These are phyloP conservation scores for Gymnopilus dilepis DNA, from an alignment of 768 basidiomycete genomes.

Conservation along the genomic window DNA sequence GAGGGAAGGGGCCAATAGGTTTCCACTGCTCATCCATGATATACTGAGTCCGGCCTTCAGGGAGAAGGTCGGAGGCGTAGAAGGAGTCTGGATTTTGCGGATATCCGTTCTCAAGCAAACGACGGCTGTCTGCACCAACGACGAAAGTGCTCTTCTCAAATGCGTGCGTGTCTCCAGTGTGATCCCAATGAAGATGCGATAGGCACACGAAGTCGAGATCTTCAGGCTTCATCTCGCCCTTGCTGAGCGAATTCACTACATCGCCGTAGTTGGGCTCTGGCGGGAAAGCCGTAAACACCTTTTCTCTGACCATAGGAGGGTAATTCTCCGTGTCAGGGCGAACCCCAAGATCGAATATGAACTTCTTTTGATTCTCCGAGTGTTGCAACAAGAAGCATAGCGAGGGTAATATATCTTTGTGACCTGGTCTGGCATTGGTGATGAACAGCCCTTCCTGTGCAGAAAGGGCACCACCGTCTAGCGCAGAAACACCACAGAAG, in stretches of 20 bases:
- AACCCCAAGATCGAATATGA: conserved; percentile 22
- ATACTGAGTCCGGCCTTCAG: conserved; percentile 42
- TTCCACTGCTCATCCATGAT: conserved; percentile 37
- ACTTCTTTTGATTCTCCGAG: conserved; percentile 12
- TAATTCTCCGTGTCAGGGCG: conserved; percentile 6
- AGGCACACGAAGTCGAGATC: conserved; percentile 52
- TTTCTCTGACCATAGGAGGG: conserved; percentile 10
- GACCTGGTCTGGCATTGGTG: conserved; percentile 11
- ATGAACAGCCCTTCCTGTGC: conserved; percentile 14
- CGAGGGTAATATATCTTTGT: background rate
- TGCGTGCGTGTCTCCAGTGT: conserved; percentile 49
- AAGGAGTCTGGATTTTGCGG: conserved; percentile 42
- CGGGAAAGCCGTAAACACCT: background rate
- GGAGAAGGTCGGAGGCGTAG: conserved; percentile 39
- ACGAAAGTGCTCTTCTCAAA: conserved; percentile 56
- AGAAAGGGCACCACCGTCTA: conserved; percentile 16
- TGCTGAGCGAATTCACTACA: conserved; percentile 50
- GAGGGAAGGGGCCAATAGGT: conserved; percentile 56
- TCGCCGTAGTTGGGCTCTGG: conserved; percentile 34
- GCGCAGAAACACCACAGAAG: conserved; percentile 19
- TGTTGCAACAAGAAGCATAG: conserved; percentile 21
- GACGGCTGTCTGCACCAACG: conserved; percentile 44
- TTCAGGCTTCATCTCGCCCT: conserved; percentile 50
- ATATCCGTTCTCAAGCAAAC: conserved; percentile 44
- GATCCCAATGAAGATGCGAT: conserved; percentile 62